These are phyloP conservation scores for Phoma herbarum DNA, from an alignment of 2,329 filamentous ascomycete genomes.

Conservation along the genomic window DNA sequence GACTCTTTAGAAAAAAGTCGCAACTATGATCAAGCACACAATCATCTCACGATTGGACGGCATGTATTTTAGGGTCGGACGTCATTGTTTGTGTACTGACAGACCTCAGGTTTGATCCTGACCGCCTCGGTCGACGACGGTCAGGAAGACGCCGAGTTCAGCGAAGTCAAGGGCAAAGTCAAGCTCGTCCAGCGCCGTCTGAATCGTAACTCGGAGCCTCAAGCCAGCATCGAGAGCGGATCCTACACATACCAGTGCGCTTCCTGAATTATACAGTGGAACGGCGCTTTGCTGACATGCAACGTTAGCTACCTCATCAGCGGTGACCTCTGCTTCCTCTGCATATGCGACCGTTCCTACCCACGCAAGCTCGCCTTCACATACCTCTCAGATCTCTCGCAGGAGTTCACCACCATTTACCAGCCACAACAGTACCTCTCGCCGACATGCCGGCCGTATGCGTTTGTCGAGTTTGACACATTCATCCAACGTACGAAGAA, in stretches of 20 bases:
- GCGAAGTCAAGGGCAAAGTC: slow-evolving; percentile 88
- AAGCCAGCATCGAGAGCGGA: slow-evolving; percentile 90
- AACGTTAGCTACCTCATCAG: slow-evolving; percentile 79
- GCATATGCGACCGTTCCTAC: slow-evolving; percentile 92
- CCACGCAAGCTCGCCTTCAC: slow-evolving; percentile 98
- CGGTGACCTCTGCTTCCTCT: slow-evolving; percentile 85
- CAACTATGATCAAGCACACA: slow-evolving; percentile 83
- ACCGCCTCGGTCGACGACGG: slow-evolving; percentile 95
- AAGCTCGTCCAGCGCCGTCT: slow-evolving; percentile 90
- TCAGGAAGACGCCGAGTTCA: slow-evolving; percentile 72
- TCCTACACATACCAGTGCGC: slow-evolving; percentile 85
- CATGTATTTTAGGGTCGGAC: slow-evolving; percentile 48
- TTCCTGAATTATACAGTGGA: not conserved
- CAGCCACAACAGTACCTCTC: slow-evolving; percentile 75
- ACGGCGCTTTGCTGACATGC: slow-evolving; percentile 15
- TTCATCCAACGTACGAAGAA: slow-evolving; percentile 94
- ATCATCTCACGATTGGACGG: slow-evolving; percentile 95
- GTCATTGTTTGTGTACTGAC: slow-evolving; percentile 32
- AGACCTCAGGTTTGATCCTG: slow-evolving; percentile 80
- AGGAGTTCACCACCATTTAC: slow-evolving; percentile 92
- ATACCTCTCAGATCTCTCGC: slow-evolving; percentile 90
- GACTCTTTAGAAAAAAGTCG: not conserved
- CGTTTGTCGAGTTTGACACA: slow-evolving; percentile 97
- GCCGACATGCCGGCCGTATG: slow-evolving; percentile 84
- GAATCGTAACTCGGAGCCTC: slow-evolving; percentile 85